These are phyloP conservation scores for Fusarium anthophilum DNA, from an alignment of 2,329 filamentous ascomycete species.

Conservation along the genomic window DNA sequence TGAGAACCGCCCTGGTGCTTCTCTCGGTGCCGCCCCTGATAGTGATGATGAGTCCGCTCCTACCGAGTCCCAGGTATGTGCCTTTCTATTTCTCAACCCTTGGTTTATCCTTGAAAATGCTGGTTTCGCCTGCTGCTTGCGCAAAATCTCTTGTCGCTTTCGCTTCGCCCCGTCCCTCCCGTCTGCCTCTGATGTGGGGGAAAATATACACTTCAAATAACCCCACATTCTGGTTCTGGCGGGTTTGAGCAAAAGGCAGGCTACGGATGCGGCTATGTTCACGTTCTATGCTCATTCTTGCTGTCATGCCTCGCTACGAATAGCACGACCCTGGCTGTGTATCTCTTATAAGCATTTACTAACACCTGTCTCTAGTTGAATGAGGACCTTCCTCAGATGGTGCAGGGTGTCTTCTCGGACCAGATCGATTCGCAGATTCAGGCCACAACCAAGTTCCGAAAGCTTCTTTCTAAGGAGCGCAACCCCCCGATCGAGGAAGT, in stretches of 20 bases:
- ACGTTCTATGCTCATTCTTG: slow-evolving; percentile 18
- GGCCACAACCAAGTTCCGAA: slow-evolving; percentile 97
- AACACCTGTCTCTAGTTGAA: slow-evolving; percentile 72
- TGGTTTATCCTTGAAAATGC: background rate
- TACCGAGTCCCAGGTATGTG: slow-evolving; percentile 90
- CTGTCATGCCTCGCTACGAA: background rate
- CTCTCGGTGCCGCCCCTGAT: slow-evolving; percentile 87
- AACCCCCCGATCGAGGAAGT: slow-evolving; percentile 99
- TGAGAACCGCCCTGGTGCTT: slow-evolving; percentile 81
- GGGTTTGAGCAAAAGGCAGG: slow-evolving; percentile 26
- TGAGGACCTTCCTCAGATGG: slow-evolving; percentile 98
- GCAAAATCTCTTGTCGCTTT: slow-evolving; percentile 18
- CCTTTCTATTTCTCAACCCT: slow-evolving; percentile 19
- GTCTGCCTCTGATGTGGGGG: slow-evolving; percentile 46
- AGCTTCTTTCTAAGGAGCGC: slow-evolving; percentile 97
- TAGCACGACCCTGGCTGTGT: background rate
- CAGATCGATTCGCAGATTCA: slow-evolving; percentile 98
- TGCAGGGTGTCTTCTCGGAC: slow-evolving; percentile 96
- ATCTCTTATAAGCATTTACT: slow-evolving; percentile 23
- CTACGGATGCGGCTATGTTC: background rate
- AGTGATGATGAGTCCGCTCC: slow-evolving; percentile 97
- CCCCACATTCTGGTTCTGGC: slow-evolving; percentile 45
- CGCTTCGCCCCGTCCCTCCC: slow-evolving; percentile 32
- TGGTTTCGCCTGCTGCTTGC: background rate
- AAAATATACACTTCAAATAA: slow-evolving; percentile 41